Percentiles rank a stretch among this genome's conserved stretches.
These are phyloP conservation scores for Akanthomyces muscarius DNA, from an alignment of 2,329 filamentous ascomycete genomes.

Conservation along the genomic window DNA sequence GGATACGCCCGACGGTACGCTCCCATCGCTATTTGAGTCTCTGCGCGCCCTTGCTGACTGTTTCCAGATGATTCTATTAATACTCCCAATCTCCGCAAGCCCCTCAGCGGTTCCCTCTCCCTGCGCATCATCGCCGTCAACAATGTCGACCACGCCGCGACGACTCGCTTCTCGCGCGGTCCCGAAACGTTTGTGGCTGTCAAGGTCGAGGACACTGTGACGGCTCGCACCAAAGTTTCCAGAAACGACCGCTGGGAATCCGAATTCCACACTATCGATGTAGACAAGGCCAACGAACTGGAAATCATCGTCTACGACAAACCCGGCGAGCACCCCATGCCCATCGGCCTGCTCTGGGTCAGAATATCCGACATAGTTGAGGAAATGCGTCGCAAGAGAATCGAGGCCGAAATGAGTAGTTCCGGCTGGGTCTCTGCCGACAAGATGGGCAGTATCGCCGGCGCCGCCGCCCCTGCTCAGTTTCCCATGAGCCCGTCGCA, in stretches of 20 bases:
- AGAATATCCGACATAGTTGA: slow-evolving; percentile 95
- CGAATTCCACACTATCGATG: slow-evolving; percentile 85
- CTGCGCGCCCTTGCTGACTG: slow-evolving; percentile 27
- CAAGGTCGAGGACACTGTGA: slow-evolving; percentile 92
- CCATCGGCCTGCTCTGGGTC: slow-evolving; percentile 94
- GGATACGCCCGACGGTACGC: slow-evolving; percentile 75
- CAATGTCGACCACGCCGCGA: slow-evolving; percentile 89
- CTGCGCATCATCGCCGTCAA: slow-evolving; percentile 85
- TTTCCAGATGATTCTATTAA: slow-evolving; percentile 88
- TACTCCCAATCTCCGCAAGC: slow-evolving; percentile 89
- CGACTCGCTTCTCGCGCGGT: slow-evolving; percentile 77
- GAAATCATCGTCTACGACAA: slow-evolving; percentile 98
- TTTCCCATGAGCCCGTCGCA: slow-evolving; percentile 54
- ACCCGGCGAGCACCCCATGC: slow-evolving; percentile 81
- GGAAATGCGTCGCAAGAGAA: slow-evolving; percentile 94
- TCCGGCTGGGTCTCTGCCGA: slow-evolving; percentile 97
- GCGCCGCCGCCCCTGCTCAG: slow-evolving; percentile 46
- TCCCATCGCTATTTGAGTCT: not conserved
- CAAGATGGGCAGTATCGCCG: slow-evolving; percentile 67
- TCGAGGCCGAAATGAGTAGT: slow-evolving; percentile 91
- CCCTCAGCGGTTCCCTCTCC: slow-evolving; percentile 84
- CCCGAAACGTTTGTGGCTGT: slow-evolving; percentile 95
- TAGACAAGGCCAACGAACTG: slow-evolving; percentile 98
- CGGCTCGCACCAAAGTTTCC: slow-evolving; percentile 80
- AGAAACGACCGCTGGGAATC: slow-evolving; percentile 88